Conservation (phyloP, 1,284 basidiomycete genomes). For the Microbotryum lychnidis-dioicae region DNA sequence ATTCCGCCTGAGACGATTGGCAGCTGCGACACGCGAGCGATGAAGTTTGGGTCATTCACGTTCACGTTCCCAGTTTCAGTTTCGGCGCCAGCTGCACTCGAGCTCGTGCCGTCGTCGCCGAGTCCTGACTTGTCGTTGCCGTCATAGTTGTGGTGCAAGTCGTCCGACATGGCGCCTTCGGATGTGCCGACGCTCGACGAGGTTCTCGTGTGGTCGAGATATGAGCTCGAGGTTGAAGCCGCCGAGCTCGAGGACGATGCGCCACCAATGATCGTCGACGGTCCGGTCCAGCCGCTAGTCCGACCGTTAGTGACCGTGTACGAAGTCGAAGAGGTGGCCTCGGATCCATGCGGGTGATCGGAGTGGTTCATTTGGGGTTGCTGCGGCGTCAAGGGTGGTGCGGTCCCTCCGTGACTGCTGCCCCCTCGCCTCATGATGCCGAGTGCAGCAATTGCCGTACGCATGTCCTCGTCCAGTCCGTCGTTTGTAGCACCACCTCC, state of each 20-base stretch:
- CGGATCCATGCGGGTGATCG: too few relatives aligned
- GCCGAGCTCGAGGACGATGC: slow-evolving; percentile 2
- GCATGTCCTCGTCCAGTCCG: slow-evolving; percentile 5
- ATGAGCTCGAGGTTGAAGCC: slow-evolving; percentile 1
- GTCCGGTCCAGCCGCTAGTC: too few relatives aligned
- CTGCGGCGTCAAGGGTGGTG: neutral
- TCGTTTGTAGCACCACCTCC: too few relatives aligned
- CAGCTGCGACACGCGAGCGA: slow-evolving; percentile 48
- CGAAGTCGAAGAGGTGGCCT: too few relatives aligned
- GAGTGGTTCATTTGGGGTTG: too few relatives aligned
- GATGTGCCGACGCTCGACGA: neutral
- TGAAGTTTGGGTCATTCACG: slow-evolving; percentile 40
- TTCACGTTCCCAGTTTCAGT: neutral
- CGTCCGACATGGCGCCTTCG: too few relatives aligned
- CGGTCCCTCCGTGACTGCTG: neutral
- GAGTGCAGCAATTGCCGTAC: slow-evolving; percentile 6
- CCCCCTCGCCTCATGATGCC: slow-evolving; percentile 12
- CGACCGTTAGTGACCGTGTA: too few relatives aligned
- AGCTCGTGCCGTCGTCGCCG: neutral
- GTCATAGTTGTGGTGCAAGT: too few relatives aligned
- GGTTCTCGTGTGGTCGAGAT: too few relatives aligned
- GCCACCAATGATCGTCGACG: too few relatives aligned
- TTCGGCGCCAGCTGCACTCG: neutral
- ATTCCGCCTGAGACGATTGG: slow-evolving; percentile 61
- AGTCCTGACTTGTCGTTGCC: neutral